Percentiles rank a stretch among this genome's conserved stretches.
Evolutionary conservation across 2,329 filamentous ascomycete species (phyloP).

Genomic region (Penicillium crustosum): DNA sequence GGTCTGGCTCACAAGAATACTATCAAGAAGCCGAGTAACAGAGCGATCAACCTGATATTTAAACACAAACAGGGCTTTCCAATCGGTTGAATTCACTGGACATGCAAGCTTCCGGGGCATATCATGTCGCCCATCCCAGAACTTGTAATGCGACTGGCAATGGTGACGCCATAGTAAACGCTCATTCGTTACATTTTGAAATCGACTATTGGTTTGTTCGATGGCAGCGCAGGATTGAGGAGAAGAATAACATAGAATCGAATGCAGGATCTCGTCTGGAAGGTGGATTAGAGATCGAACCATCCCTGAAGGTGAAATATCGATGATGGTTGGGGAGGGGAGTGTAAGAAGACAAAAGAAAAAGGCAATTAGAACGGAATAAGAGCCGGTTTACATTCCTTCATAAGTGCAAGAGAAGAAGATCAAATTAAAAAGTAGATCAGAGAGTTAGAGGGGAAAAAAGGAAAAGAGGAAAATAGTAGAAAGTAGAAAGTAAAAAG

Average conservation of each 20-base stretch:
- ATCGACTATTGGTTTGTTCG: conserved; percentile 62
- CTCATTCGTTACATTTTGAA: conserved; percentile 66
- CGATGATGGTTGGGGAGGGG: background rate
- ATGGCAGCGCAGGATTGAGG: conserved; percentile 53
- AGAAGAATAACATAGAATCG: conserved; percentile 67
- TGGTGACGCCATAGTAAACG: conserved; percentile 77
- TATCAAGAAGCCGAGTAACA: conserved; percentile 60
- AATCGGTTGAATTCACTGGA: conserved; percentile 61
- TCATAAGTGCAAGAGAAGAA: background rate
- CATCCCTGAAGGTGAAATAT: conserved; percentile 28
- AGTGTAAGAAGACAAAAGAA: background rate
- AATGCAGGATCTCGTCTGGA: conserved; percentile 82
- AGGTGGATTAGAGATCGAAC: conserved; percentile 46
- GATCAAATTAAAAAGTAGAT: background rate
- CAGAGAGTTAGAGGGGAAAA: background rate
- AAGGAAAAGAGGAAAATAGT: background rate
- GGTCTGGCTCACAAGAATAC: conserved; percentile 68
- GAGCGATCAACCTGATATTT: conserved; percentile 55
- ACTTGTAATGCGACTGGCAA: conserved; percentile 67
- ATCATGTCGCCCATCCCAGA: conserved; percentile 71
- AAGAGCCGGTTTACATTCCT: background rate
- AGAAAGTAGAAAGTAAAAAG: background rate
- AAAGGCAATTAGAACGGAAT: background rate
- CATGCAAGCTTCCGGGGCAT: conserved; percentile 57
- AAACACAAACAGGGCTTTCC: conserved; percentile 68